These are phyloP conservation scores for Pseudopithomyces maydicus DNA, from an alignment of 2,329 filamentous ascomycete genomes.

Conservation along the genomic window DNA sequence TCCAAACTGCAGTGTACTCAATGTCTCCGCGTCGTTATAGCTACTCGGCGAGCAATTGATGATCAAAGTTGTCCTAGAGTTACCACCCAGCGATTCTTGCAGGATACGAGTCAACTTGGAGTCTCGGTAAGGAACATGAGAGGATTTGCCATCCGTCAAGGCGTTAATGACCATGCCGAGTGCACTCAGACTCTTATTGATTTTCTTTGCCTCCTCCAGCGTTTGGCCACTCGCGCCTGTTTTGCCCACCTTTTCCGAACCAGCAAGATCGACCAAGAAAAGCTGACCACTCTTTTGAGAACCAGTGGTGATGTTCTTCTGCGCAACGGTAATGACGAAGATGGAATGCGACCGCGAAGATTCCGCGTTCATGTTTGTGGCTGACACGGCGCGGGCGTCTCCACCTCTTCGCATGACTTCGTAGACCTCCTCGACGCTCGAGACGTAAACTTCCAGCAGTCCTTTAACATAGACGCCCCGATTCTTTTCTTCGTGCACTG, in stretches of 20 bases:
- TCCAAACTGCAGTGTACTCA: slow-evolving; percentile 91
- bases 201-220: slow-evolving; percentile 98
- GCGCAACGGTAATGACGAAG: slow-evolving; percentile 93
- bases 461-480: slow-evolving; percentile 97
- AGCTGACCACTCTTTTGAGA: slow-evolving; percentile 96
- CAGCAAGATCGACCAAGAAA: slow-evolving; percentile 96
- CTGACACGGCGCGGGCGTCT: slow-evolving; percentile 84
- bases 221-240: slow-evolving; percentile 97
- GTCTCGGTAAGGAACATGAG: slow-evolving; percentile 94
- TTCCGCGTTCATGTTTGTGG: slow-evolving; percentile 99
- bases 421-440: slow-evolving; percentile 93
- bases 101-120: slow-evolving; percentile 96
- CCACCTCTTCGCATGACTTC: slow-evolving; percentile 95
- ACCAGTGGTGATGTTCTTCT: slow-evolving; percentile 96
- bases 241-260: slow-evolving; percentile 98
- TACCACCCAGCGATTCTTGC: slow-evolving; percentile 96
- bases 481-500: slow-evolving; percentile 97
- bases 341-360: slow-evolving; percentile 98
- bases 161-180: slow-evolving; percentile 99
- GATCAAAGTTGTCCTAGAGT: slow-evolving; percentile 96
- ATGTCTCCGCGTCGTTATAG: slow-evolving; percentile 95
- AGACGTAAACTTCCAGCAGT: slow-evolving; percentile 91
- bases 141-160: slow-evolving; percentile 94
- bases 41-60: slow-evolving; percentile 99
- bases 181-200: slow-evolving; percentile 99